Base-by-base conservation (phyloP, 768 basidiomycete genomes). In the Guyanaporus albipodus region DNA sequence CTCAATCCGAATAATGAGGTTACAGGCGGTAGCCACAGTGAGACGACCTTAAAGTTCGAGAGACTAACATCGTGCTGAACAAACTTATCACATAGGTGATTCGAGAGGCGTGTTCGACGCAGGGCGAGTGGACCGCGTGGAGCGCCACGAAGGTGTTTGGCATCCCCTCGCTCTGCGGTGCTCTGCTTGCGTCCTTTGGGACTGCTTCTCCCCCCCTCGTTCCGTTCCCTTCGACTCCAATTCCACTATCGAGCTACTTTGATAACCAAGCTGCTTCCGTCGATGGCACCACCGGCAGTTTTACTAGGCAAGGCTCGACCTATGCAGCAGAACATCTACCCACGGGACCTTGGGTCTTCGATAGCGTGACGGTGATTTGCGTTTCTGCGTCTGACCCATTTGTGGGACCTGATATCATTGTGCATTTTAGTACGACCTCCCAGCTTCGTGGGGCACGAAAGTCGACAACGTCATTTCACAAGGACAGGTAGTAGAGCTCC, bases 381-480 rank as follows among this genome's bases (percentile, higher is more conserved):
- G 19, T 32, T 3, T 10, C 23, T 38, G 2, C 39, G 22, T 38
- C 23, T 5, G 8, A 17, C 5, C 18, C 4, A 35, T n/a, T 12
- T 1, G 3, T 12, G 19, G 38, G 33, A 17, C 31, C 22, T 45
- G 32, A 43, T n/a, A 29, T 31, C 12, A 18, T 2, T 24, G 4
- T 11, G 6, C 31, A 28, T n/a, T n/a, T n/a, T 36, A 77, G 73
- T 78, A 75, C 42, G 66, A 67, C 31, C 58, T 77, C 17, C 75
- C 75, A 15, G 37, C 55, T 8, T 41, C 55, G 2, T 76, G 76
- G 74, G 74, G 73, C n/a, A 31, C 36, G 10, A 55, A 46, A 8
- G 33, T 62, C 15, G 77, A 80, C 50, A 80, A 80, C 45, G 60
- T 76, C 21, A 56, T 78, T 23, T 66, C 74, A 14, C 49, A 69